phyloP scores from a whole-genome alignment of 768 basidiomycete genomes.

The Lactifluus echinatus region DNA sequence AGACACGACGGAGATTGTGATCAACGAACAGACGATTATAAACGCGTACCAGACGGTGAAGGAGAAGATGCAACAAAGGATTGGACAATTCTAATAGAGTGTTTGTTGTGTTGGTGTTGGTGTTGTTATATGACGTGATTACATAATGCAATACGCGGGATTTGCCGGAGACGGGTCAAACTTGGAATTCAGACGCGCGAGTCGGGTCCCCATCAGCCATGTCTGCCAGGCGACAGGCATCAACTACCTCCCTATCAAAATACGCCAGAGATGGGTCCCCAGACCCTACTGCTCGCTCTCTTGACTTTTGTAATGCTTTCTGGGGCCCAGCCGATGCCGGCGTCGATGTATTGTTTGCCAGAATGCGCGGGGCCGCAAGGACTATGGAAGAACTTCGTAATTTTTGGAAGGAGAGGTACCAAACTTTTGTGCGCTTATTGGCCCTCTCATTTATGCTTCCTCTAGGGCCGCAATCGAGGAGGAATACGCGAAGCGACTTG shows the following conservation, averaged over 20 bases:
- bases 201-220: constrained; percentile 34
- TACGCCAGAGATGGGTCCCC: constrained; percentile 55
- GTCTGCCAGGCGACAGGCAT: constrained; percentile 72
- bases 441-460: not conserved
- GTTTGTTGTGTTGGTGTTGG: constrained; percentile 11
- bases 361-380: constrained; percentile 77
- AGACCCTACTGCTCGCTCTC: constrained; percentile 37
- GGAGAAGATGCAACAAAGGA: constrained; percentile 76
- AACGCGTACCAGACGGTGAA: constrained; percentile 87
- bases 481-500: constrained; percentile 83
- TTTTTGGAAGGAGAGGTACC: constrained; percentile 93
- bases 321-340: constrained; percentile 87
- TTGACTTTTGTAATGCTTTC: constrained; percentile 96
- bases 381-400: constrained; percentile 82
- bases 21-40: constrained; percentile 96
- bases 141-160: not conserved
- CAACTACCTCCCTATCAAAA: constrained; percentile 70
- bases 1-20: constrained; percentile 92
- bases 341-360: constrained; percentile 82
- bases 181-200: too few relatives aligned
- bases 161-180: too few relatives aligned
- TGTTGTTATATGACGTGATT: not conserved
- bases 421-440: constrained; percentile 12
- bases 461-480: constrained; percentile 83
- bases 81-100: constrained; percentile 74